phyloP scores from a whole-genome alignment of 2,329 filamentous ascomycete species.

The Dothistroma septosporum region DNA sequence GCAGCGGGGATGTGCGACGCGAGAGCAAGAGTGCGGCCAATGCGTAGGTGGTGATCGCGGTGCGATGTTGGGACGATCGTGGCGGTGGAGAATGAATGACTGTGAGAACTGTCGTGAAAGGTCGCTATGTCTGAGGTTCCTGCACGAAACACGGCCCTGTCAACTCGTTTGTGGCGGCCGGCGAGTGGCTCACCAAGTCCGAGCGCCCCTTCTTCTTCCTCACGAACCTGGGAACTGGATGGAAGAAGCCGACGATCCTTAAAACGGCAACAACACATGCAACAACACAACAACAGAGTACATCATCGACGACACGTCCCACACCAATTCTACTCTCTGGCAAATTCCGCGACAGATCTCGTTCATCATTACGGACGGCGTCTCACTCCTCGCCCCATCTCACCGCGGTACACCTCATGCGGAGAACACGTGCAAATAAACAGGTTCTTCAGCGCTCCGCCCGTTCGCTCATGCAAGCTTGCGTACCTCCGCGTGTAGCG shows the following conservation, averaged over 20 bases:
- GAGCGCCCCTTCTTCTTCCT: neutral
- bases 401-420: neutral
- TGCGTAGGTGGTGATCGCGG: neutral
- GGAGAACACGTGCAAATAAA: neutral
- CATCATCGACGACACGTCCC: neutral
- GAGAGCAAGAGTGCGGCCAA: neutral
- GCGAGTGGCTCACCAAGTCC: neutral
- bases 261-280: no score
- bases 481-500: neutral
- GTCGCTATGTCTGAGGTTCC: neutral
- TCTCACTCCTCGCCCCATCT: neutral
- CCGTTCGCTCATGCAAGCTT: neutral
- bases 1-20: constrained; percentile 1
- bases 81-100: neutral
- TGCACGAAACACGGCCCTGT: neutral
- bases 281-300: no score
- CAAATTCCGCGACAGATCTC: neutral
- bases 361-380: neutral
- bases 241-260: neutral
- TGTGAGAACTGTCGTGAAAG: neutral
- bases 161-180: neutral
- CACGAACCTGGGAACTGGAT: neutral
- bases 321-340: neutral
- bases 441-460: neutral
- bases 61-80: neutral